Percentiles rank a stretch among this genome's conserved stretches.
phyloP scores from a whole-genome alignment of 257 asterid species.

The Scutellaria baicalensis region DNA sequence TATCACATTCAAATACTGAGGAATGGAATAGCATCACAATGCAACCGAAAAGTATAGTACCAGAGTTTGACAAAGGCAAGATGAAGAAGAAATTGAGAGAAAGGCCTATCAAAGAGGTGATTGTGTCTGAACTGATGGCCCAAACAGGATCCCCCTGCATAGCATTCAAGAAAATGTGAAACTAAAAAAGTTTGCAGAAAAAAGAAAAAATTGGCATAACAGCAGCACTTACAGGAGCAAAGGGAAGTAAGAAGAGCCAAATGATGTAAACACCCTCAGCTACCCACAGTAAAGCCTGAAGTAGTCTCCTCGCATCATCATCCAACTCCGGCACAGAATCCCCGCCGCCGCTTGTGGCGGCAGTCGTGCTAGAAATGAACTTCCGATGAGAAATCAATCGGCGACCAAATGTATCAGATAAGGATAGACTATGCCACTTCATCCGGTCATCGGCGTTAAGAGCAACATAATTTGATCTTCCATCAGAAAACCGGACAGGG shows the following conservation, averaged over 20 bases:
- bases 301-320: slow-evolving; percentile 36
- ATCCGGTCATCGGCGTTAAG: slow-evolving; percentile 3
- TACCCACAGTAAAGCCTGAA: slow-evolving; percentile 53
- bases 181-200: background rate
- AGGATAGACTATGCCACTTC: background rate
- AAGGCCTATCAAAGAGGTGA: slow-evolving; percentile 63
- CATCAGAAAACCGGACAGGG: background rate
- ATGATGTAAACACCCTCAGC: slow-evolving; percentile 63
- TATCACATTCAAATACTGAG: background rate
- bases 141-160: slow-evolving; percentile 93
- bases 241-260: slow-evolving; percentile 95
- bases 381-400: slow-evolving; percentile 17
- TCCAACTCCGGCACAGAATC: slow-evolving; percentile 44
- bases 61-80: slow-evolving; percentile 68
- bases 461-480: background rate
- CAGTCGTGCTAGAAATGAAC: slow-evolving; percentile 1
- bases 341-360: slow-evolving; percentile 31
- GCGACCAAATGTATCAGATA: background rate
- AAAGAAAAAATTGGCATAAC: background rate
- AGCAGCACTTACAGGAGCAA: slow-evolving; percentile 66
- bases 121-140: slow-evolving; percentile 83
- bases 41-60: slow-evolving; percentile 25
- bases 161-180: background rate
- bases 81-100: slow-evolving; percentile 90
- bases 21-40: slow-evolving; percentile 6